Conservation (phyloP, 2,329 filamentous ascomycete genomes). For the Penicillium rolfsii region DNA sequence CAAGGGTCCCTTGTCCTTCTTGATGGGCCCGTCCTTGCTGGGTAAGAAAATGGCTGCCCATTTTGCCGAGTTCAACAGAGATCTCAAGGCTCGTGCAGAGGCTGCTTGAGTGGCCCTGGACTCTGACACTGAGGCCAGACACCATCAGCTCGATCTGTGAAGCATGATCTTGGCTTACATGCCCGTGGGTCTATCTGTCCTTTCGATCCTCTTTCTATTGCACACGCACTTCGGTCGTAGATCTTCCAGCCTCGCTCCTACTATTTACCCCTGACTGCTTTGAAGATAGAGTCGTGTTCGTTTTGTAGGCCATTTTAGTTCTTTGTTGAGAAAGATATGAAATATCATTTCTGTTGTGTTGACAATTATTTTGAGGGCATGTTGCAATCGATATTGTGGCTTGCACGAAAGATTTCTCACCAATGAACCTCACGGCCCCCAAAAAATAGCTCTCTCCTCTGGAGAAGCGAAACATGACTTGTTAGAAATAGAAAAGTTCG, state of each 20-base stretch:
- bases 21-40: conserved; percentile 29
- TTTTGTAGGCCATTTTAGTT: not conserved
- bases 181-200: not conserved
- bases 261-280: not conserved
- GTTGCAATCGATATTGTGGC: not conserved
- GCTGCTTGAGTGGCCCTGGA: conserved; percentile 2
- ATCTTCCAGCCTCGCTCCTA: not conserved
- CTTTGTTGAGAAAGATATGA: not conserved
- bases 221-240: not conserved
- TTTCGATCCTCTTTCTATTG: not conserved
- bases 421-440: not conserved
- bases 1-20: conserved; percentile 26
- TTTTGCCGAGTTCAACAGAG: conserved; percentile 27
- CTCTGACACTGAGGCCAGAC: not conserved
- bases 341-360: not conserved
- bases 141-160: not conserved
- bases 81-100: conserved; percentile 32
- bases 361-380: not conserved
- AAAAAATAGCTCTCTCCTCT: not conserved
- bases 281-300: not conserved
- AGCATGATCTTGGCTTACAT: not conserved
- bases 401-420: not conserved
- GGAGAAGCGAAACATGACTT: not conserved
- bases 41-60: conserved; percentile 28
- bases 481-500: not conserved